phyloP scores from a whole-genome alignment of 2,329 filamentous ascomycete species.

The Daldinia eschscholtzii region DNA sequence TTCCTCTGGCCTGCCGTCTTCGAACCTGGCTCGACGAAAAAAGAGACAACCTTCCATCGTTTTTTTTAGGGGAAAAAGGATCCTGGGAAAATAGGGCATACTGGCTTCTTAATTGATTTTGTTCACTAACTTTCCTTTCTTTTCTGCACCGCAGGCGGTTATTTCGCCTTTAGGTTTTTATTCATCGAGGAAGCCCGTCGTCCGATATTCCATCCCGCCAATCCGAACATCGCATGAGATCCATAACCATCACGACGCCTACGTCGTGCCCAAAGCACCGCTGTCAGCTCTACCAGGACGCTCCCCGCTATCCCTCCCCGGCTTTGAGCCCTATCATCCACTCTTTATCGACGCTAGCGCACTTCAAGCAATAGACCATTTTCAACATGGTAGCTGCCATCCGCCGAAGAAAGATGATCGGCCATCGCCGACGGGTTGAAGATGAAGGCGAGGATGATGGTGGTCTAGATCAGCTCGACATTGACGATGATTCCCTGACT shows the following conservation, averaged over 20 bases:
- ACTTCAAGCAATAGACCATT: conserved; percentile 35
- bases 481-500: conserved; percentile 75
- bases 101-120: conserved; percentile 48
- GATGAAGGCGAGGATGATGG: conserved; percentile 79
- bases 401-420: conserved; percentile 74
- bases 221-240: conserved; percentile 48
- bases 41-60: conserved; percentile 31
- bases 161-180: conserved; percentile 48
- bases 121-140: conserved; percentile 35
- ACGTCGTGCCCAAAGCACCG: conserved; percentile 49
- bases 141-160: conserved; percentile 52
- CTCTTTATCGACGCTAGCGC: conserved; percentile 32
- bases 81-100: conserved; percentile 41
- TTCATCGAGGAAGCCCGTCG: conserved; percentile 40
- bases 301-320: conserved; percentile 30
- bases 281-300: conserved; percentile 40
- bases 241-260: conserved; percentile 49
- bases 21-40: conserved; percentile 29
- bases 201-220: conserved; percentile 43
- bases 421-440: conserved; percentile 75
- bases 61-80: conserved; percentile 34
- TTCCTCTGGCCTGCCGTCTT: conserved; percentile 26
- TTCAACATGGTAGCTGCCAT: conserved; percentile 62
- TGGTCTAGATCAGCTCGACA: conserved; percentile 66
- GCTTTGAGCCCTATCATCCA: conserved; percentile 28